Percentiles rank a stretch among this genome's conserved stretches.
phyloP scores from a whole-genome alignment of 495 filamentous ascomycete genomes.

The Parathielavia hyrcaniae region DNA sequence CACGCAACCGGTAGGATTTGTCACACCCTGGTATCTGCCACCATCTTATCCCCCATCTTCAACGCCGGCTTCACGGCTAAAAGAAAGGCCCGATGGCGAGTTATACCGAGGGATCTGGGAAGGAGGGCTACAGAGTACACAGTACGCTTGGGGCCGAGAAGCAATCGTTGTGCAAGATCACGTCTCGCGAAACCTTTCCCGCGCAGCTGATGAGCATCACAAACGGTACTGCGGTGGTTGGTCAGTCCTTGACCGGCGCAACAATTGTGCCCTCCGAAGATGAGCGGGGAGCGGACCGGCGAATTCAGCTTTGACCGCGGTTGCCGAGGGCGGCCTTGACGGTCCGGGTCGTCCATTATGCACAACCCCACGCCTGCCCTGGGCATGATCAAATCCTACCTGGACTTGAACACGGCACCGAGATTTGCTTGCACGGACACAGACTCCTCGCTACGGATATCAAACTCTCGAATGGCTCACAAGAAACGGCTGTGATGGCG shows the following conservation, averaged over 20 bases:
- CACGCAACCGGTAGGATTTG: background rate
- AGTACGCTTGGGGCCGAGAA: conserved; percentile 5
- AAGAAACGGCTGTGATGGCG: background rate
- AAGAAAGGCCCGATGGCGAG: conserved; percentile 17
- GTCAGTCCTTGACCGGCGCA: background rate
- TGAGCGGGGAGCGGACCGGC: conserved; percentile 8
- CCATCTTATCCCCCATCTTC: background rate
- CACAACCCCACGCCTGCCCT: no score
- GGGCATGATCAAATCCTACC: background rate
- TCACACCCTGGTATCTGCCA: conserved; percentile 6
- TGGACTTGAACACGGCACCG: background rate
- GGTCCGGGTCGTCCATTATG: no score
- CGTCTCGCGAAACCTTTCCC: background rate
- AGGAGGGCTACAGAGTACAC: no score
- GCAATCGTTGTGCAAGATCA: conserved; percentile 4
- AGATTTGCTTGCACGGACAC: background rate
- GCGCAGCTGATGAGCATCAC: background rate
- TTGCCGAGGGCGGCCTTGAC: conserved; percentile 10
- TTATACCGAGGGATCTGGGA: conserved; percentile 2
- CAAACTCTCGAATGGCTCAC: background rate
- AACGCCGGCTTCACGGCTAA: conserved; percentile 18
- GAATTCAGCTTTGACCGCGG: conserved; percentile 17
- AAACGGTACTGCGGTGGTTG: background rate
- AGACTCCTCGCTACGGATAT: no score
- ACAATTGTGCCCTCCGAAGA: conserved; percentile 2